Evolutionary conservation across 495 filamentous ascomycete genomes (phyloP).

Genomic region (Neurospora intermedia): DNA sequence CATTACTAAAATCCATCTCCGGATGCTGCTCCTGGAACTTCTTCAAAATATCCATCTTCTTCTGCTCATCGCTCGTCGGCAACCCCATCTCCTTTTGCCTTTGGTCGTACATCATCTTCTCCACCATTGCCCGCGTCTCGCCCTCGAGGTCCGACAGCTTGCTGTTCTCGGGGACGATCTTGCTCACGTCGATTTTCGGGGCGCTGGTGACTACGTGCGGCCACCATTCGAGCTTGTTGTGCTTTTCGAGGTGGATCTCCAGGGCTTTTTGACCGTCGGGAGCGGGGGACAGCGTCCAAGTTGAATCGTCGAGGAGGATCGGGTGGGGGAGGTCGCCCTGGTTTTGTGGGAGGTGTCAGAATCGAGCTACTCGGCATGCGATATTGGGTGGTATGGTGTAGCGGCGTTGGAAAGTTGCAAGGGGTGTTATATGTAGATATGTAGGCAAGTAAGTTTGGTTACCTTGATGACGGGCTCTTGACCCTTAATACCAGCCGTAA

Average conservation of each 20-base stretch:
- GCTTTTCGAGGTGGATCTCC: constrained; percentile 87
- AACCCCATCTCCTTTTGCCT: constrained; percentile 85
- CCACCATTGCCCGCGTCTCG: constrained; percentile 92
- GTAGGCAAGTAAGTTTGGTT: constrained; percentile 9
- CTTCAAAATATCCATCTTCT: constrained; percentile 83
- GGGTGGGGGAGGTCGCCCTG: constrained; percentile 79
- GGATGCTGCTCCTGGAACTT: constrained; percentile 68
- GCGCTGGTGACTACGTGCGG: constrained; percentile 74
- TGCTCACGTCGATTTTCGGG: constrained; percentile 83
- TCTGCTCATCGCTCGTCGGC: constrained; percentile 81
- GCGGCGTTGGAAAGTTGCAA: background rate
- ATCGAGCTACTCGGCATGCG: no score
- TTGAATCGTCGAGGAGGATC: constrained; percentile 73
- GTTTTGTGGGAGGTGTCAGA: background rate
- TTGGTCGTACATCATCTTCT: constrained; percentile 99
- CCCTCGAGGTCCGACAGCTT: constrained; percentile 88
- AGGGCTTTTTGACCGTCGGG: constrained; percentile 59
- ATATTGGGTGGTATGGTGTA: background rate
- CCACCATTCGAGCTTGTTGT: constrained; percentile 99
- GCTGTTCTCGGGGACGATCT: constrained; percentile 87
- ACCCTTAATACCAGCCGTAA: constrained; percentile 80
- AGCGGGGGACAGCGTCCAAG: constrained; percentile 80
- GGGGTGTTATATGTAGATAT: no score
- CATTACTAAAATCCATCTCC: constrained; percentile 79
- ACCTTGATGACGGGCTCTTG: constrained; percentile 80